phyloP scores from a whole-genome alignment of 2,329 filamentous ascomycete genomes.

The Neocucurbitaria cava region DNA sequence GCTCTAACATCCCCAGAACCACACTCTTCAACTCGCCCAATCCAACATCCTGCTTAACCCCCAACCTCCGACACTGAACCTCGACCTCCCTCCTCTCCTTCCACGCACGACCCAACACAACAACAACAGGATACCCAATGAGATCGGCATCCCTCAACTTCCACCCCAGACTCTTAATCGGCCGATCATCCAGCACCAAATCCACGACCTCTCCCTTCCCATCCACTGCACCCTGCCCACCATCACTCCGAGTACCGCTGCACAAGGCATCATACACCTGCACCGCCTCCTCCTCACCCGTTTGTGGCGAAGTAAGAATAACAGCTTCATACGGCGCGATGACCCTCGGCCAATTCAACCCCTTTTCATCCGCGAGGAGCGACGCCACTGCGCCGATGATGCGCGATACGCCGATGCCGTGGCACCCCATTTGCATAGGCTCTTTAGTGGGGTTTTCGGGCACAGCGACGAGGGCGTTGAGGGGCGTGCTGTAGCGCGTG shows the following conservation, averaged over 20 bases:
- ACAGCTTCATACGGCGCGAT: constrained; percentile 86
- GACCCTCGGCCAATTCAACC: constrained; percentile 84
- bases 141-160: constrained; percentile 90
- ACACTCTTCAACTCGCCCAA: constrained; percentile 58
- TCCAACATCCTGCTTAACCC: constrained; percentile 65
- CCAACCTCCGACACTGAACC: constrained; percentile 77
- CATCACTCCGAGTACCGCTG: neutral
- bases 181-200: constrained; percentile 50
- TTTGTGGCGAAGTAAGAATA: constrained; percentile 63
- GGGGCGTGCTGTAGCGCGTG: constrained; percentile 80
- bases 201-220: constrained; percentile 22
- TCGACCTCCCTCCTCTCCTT: constrained; percentile 62
- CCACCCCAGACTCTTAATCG: constrained; percentile 72
- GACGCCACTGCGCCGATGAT: constrained; percentile 88
- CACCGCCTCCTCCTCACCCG: constrained; percentile 57
- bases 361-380: constrained; percentile 68
- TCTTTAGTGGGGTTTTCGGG: constrained; percentile 51
- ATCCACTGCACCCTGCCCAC: neutral
- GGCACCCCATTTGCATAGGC: constrained; percentile 90
- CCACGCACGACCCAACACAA: constrained; percentile 70
- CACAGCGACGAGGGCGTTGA: constrained; percentile 68
- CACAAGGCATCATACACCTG: constrained; percentile 69
- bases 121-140: constrained; percentile 83
- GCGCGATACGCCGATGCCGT: constrained; percentile 91
- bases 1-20: constrained; percentile 33